Evolutionary conservation across 1,284 basidiomycete genomes (phyloP), one percentile per base, ranked within the genome.

Genomic region (Sanguinoderma infundibulare): DNA sequence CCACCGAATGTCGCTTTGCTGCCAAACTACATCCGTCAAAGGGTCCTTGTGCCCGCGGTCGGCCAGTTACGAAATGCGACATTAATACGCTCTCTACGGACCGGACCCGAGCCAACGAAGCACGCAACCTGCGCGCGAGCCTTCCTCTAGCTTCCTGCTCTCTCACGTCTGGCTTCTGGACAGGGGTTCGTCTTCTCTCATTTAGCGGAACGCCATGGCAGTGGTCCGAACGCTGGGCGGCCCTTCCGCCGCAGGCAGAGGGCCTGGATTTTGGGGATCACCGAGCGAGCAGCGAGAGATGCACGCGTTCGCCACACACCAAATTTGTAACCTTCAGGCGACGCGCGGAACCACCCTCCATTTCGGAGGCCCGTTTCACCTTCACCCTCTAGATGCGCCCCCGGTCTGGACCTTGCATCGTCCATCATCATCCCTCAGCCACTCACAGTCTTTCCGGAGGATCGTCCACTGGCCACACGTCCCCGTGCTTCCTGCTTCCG

Each of bases 311-410:
- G 53, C 53, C 59, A 60, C 59, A 56, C 46, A 39, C 30, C 49
- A 30, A 26, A 56, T 59, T 46, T 53, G 50, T 47, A 30, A 36
- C 42, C 5, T 53, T 63, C 57, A 47, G 61, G 58, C 60, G 49
- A 60, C 53, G 62, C 60, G 60, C 60, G 55, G 57, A 49, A 57
- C 50, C 32, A 53, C 62, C 62, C 65, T 66, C 50, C 65, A 66
- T 66, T 66, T 63, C 49, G 38, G 65, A 66, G 61, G 65, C 62
- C 46, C 57, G 65, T 66, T 63, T 63, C 59, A 61, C 57, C 35
- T 51, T 36, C 50, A 53, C 60, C 60, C 60, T 55, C 55, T 30
- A 61, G 57, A 51, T 63, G 59, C 20, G 24, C 36, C 28, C 22
- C 55, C 40, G 64, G 61, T 20, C 64, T 61, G 26, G 64, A 30